phyloP scores from a whole-genome alignment of 768 basidiomycete species.

The Pleurotus sapidus region DNA sequence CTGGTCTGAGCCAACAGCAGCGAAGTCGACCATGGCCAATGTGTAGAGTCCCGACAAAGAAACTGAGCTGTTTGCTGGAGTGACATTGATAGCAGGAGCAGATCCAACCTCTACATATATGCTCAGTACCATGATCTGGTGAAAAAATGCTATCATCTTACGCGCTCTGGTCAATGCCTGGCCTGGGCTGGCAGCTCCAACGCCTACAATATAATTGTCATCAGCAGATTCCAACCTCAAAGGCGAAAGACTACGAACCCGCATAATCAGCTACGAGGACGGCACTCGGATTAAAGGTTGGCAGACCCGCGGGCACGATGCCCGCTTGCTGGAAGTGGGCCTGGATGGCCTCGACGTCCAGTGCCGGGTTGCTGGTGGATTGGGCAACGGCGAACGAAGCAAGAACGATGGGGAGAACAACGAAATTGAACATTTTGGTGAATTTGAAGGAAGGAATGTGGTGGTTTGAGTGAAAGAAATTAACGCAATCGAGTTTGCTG shows the following conservation, averaged over 20 bases:
- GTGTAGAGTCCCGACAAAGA: conserved; percentile 54
- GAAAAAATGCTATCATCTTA: conserved; percentile 28
- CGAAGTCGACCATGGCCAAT: conserved; percentile 75
- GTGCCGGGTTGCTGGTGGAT: conserved; percentile 20
- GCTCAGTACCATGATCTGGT: not conserved
- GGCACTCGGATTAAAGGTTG: conserved; percentile 61
- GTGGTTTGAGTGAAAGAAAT: not conserved
- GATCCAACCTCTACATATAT: conserved; percentile 48
- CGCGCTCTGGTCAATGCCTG: conserved; percentile 54
- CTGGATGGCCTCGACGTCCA: conserved; percentile 56
- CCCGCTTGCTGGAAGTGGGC: conserved; percentile 64
- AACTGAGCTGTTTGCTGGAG: conserved; percentile 45
- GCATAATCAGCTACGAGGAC: conserved; percentile 50
- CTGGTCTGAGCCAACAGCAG: conserved; percentile 58
- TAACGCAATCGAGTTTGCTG: not conserved
- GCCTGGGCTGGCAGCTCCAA: conserved; percentile 53
- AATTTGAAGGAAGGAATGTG: not conserved
- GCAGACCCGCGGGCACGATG: conserved; percentile 61
- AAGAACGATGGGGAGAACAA: not conserved
- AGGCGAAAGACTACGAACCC: conserved; percentile 21
- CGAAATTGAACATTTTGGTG: conserved; percentile 2
- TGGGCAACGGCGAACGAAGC: not conserved
- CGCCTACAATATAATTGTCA: conserved; percentile 22
- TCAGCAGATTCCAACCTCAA: not conserved
- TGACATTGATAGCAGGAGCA: conserved; percentile 51